Evolutionary conservation across 1,284 basidiomycete genomes (phyloP).

Genomic region (Tilletia walkeri): DNA sequence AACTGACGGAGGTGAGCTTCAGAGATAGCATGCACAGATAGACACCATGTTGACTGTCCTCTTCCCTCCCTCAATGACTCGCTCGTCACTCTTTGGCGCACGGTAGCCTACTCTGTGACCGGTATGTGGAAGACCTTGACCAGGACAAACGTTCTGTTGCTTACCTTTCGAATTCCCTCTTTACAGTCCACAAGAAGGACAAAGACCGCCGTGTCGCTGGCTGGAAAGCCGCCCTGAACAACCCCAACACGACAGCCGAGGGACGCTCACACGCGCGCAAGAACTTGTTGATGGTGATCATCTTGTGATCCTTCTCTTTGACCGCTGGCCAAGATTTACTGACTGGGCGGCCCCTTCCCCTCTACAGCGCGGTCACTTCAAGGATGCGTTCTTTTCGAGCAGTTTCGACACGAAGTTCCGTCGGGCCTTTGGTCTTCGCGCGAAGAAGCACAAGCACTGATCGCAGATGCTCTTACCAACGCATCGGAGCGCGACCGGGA

Average conservation of each 20-base stretch:
- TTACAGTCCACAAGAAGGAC: conserved; percentile 10
- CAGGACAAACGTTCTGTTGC: not conserved
- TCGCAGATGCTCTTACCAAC: no score
- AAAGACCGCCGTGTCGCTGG: conserved; percentile 8
- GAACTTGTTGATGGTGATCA: conserved; percentile 1
- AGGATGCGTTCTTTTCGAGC: conserved; percentile 8
- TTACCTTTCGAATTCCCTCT: not conserved
- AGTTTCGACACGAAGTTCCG: conserved; percentile 8
- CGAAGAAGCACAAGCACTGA: conserved; percentile 4
- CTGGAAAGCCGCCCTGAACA: conserved; percentile 15
- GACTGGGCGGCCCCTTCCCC: no score
- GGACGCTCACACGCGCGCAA: not conserved
- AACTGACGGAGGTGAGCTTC: not conserved
- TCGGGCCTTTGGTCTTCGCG: not conserved
- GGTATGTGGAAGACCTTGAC: not conserved
- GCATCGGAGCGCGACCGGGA: no score
- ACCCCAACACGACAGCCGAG: conserved; percentile 13
- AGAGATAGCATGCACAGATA: not conserved
- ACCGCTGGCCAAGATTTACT: not conserved
- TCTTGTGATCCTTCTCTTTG: not conserved
- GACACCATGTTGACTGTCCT: not conserved
- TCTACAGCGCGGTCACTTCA: conserved; percentile 10
- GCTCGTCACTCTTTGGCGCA: no score
- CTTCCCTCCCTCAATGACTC: not conserved
- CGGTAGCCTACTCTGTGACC: conserved; percentile 1